Evolutionary conservation across 345 rosid species (phyloP).

Genomic region (Boechera divaricarpa): DNA sequence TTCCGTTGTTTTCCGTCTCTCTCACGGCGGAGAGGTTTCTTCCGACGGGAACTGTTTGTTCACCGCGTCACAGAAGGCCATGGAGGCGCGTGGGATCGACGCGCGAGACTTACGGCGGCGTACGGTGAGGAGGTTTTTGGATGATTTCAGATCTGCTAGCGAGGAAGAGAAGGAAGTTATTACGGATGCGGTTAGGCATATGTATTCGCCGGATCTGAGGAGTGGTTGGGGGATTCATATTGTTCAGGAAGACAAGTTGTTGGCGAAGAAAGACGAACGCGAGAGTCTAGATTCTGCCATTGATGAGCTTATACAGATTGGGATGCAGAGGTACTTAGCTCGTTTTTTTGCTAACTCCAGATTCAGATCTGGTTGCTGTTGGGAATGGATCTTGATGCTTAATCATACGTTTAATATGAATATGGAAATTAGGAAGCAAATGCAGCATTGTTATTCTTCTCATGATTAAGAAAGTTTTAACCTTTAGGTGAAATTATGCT

Average conservation of each 20-base stretch:
- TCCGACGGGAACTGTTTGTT: slow-evolving; percentile 97
- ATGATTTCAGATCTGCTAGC: slow-evolving; percentile 70
- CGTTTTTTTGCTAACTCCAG: not conserved
- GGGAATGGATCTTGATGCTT: slow-evolving; percentile 9
- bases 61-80: slow-evolving; percentile 84
- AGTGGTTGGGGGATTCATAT: slow-evolving; percentile 99
- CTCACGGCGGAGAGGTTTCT: slow-evolving; percentile 95
- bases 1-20: slow-evolving; percentile 76
- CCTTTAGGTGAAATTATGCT: not conserved
- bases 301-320: slow-evolving; percentile 80
- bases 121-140: slow-evolving; percentile 72
- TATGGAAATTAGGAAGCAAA: not conserved
- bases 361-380: slow-evolving; percentile 38
- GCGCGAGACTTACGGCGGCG: slow-evolving; percentile 74
- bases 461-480: not conserved
- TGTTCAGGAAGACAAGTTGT: slow-evolving; percentile 86
- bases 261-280: slow-evolving; percentile 80
- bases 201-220: slow-evolving; percentile 98
- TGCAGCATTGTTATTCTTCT: not conserved
- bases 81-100: slow-evolving; percentile 78
- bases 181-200: slow-evolving; percentile 66
- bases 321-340: slow-evolving; percentile 74
- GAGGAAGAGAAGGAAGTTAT: slow-evolving; percentile 56
- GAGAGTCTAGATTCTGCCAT: slow-evolving; percentile 71
- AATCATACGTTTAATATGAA: not conserved